Base-by-base conservation (phyloP, 2,329 filamentous ascomycete species). In the Monilinia fructicola region DNA sequence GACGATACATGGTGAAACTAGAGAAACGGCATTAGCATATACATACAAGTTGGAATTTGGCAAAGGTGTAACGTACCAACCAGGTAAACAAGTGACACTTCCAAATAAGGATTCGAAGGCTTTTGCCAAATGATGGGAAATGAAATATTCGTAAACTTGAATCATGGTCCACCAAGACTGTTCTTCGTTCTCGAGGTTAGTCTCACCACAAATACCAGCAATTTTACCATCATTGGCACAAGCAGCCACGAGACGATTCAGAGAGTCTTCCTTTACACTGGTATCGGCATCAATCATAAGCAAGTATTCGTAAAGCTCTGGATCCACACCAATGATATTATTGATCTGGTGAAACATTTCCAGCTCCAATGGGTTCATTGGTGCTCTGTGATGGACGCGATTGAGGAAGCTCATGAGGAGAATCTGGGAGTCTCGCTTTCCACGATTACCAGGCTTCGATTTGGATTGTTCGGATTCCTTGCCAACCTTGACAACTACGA, bases 311-410 rank as follows among this genome's bases (percentile, higher is more conserved):
- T 99, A 99, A 21, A 99, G 84, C 77, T 97, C 93, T 3, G 95
- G 95, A 73, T 99, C 93, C 21, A 99, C 95, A 73, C 95, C 95
- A 70, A 99, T 99, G 73, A 99, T 92, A 77, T 99, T 99, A 84
- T 97, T 97, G 82, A 99, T 92, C 78, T 99, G 95, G 76, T 99
- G 95, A 82, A 97, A 98, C 84, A 98, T 96, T 78, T 99, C 95
- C 55, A 99, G 82, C 77, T 99, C 95, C 16, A 99, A 87, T 21
- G 95, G 95, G 70, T 90, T 95, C 95, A 99, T 99, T 0, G 94
- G 90, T 2, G 91, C 83, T 69, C 93, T 91, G 78, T 98, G 92
- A 77, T 99, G 95, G 55, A 99, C 95, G 68, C 94, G 92, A 80
- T 99, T 99, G 73, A 99, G 86, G 85, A 99, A 99, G 80, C 90